Evolutionary conservation across 495 filamentous ascomycete genomes (phyloP).

Genomic region (Penicillium nucicola): DNA sequence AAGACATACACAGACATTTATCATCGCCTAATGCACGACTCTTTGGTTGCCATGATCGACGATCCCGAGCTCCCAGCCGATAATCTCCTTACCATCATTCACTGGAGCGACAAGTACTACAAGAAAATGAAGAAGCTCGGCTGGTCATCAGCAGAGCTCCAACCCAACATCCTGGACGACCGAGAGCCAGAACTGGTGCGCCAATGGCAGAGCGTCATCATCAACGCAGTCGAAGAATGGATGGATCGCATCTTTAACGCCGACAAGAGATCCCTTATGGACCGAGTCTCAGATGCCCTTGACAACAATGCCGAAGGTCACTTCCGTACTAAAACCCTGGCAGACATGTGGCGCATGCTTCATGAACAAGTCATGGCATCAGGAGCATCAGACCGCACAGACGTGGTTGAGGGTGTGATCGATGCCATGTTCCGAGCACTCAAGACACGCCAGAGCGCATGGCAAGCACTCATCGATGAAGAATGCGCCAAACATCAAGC

Average conservation of each 20-base stretch:
- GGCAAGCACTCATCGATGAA: constrained; percentile 85
- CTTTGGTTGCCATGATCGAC: constrained; percentile 74
- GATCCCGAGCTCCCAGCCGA: constrained; percentile 72
- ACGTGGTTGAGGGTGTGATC: constrained; percentile 88
- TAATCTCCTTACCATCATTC: constrained; percentile 84
- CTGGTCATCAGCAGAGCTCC: constrained; percentile 65
- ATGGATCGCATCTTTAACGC: constrained; percentile 83
- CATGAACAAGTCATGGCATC: constrained; percentile 84
- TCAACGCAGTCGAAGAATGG: constrained; percentile 94
- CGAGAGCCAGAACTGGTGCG: constrained; percentile 84
- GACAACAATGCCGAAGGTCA: constrained; percentile 82
- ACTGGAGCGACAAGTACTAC: constrained; percentile 95
- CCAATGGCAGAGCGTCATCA: constrained; percentile 91
- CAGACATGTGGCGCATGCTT: constrained; percentile 97
- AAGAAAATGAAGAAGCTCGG: constrained; percentile 91
- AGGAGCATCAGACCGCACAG: constrained; percentile 71
- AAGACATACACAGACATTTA: constrained; percentile 86
- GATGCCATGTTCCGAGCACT: constrained; percentile 90
- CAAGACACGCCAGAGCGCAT: constrained; percentile 72
- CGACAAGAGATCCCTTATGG: constrained; percentile 75
- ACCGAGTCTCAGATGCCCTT: constrained; percentile 71
- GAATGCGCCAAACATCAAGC: constrained; percentile 70
- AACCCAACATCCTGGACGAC: constrained; percentile 81
- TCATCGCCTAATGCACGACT: constrained; percentile 92
- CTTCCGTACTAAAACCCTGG: constrained; percentile 84